A percentile compares a stretch with the other conserved stretches of the same genome.
Evolutionary conservation across 192 early-diverging fungal species (phyloP).

Genomic region (Coemansia sp.): DNA sequence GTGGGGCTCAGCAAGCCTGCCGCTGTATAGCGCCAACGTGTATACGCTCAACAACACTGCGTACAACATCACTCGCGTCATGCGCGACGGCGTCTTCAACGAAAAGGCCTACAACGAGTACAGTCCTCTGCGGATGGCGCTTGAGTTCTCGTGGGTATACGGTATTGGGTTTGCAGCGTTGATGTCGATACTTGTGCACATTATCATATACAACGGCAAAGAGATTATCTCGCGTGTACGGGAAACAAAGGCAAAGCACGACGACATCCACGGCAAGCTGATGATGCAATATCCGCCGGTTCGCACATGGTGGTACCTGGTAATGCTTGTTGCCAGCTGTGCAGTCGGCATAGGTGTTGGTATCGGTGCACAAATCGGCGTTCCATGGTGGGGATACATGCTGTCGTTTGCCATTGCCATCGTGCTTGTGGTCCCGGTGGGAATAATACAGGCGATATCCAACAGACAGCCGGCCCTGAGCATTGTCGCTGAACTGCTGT

Average conservation of each 20-base stretch:
- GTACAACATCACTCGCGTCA: constrained; percentile 63
- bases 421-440: constrained; percentile 75
- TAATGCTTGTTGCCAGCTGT: constrained; percentile 57
- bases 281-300: constrained; percentile 75
- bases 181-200: constrained; percentile 70
- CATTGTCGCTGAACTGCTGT: constrained; percentile 81
- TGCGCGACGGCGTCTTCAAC: constrained; percentile 58
- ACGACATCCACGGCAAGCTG: constrained; percentile 73
- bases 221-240: constrained; percentile 67
- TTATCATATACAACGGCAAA: constrained; percentile 67
- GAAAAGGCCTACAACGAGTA: constrained; percentile 61
- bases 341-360: constrained; percentile 57
- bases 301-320: constrained; percentile 74
- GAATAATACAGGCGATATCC: constrained; percentile 79
- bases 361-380: constrained; percentile 64
- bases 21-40: constrained; percentile 64
- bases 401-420: constrained; percentile 64
- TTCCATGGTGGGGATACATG: constrained; percentile 81
- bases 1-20: constrained; percentile 62
- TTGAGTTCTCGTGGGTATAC: constrained; percentile 70
- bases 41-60: constrained; percentile 59
- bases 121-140: constrained; percentile 67
- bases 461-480: constrained; percentile 75
- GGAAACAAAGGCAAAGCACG: constrained; percentile 59
- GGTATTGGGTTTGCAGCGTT: constrained; percentile 69